These are phyloP conservation scores for Acidomyces sp. DNA, from an alignment of 495 filamentous ascomycete species.

Conservation along the genomic window DNA sequence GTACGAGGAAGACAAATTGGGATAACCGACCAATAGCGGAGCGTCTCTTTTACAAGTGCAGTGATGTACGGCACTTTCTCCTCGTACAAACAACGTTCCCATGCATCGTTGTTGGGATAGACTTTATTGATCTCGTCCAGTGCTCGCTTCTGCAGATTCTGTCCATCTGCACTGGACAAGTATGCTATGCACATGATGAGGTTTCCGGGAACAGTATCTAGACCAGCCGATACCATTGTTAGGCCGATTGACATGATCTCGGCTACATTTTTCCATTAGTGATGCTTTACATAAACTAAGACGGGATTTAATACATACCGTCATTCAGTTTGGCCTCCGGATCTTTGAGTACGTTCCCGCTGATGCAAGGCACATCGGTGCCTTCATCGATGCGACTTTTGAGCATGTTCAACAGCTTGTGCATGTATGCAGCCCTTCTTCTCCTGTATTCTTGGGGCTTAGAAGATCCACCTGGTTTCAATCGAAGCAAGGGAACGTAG, in stretches of 20 bases:
- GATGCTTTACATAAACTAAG: not conserved
- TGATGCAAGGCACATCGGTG: slow-evolving; percentile 57
- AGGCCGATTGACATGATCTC: slow-evolving; percentile 62
- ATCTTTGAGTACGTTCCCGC: slow-evolving; percentile 54
- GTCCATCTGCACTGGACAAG: slow-evolving; percentile 47
- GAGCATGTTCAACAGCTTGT: slow-evolving; percentile 44
- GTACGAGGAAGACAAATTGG: slow-evolving; percentile 54
- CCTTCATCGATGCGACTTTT: slow-evolving; percentile 47
- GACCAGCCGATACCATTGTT: slow-evolving; percentile 60
- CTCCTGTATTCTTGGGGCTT: slow-evolving; percentile 42
- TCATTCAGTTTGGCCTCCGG: slow-evolving; percentile 39
- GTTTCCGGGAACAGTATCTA: slow-evolving; percentile 58
- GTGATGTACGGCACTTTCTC: slow-evolving; percentile 61
- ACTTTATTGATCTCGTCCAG: slow-evolving; percentile 50
- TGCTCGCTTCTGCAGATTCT: slow-evolving; percentile 49
- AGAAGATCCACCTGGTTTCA: slow-evolving; percentile 41
- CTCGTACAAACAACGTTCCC: slow-evolving; percentile 50
- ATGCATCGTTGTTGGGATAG: slow-evolving; percentile 52
- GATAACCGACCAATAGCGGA: slow-evolving; percentile 63
- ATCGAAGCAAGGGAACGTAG: slow-evolving; percentile 50
- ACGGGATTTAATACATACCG: slow-evolving; percentile 16
- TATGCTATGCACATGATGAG: slow-evolving; percentile 62
- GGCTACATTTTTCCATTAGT: too few relatives aligned
- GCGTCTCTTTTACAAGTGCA: slow-evolving; percentile 54
- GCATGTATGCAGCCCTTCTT: slow-evolving; percentile 45